Evolutionary conservation across 495 filamentous ascomycete genomes (phyloP).

Genomic region (Ascobolus immersus): DNA sequence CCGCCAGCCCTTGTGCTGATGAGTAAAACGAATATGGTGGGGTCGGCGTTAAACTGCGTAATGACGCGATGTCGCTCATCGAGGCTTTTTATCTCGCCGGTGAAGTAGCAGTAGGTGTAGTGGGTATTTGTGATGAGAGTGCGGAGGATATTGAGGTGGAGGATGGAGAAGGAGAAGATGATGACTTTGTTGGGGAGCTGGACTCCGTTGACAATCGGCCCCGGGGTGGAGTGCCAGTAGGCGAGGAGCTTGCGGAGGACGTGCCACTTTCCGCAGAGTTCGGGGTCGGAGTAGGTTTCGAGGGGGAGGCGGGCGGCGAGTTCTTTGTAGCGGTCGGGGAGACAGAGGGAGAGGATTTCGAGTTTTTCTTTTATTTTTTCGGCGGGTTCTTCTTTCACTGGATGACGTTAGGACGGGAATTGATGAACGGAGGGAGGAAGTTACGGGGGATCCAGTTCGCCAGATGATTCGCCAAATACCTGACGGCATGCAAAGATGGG

Average conservation of each 20-base stretch:
- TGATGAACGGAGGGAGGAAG: background rate
- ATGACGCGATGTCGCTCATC: conserved; percentile 26
- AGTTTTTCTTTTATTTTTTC: conserved; percentile 71
- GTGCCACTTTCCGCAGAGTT: conserved; percentile 92
- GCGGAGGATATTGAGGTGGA: conserved; percentile 61
- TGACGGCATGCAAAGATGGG: conserved; percentile 53
- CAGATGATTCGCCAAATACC: conserved; percentile 79
- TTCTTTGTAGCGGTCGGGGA: conserved; percentile 52
- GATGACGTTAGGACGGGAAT: background rate
- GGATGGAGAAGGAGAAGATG: conserved; percentile 75
- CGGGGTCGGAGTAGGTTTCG: conserved; percentile 58
- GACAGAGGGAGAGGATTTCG: conserved; percentile 44
- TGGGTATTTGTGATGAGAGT: conserved; percentile 69
- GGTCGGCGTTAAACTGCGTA: conserved; percentile 78
- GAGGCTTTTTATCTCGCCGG: conserved; percentile 36
- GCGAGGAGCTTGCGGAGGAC: conserved; percentile 61
- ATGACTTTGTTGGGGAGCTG: conserved; percentile 73
- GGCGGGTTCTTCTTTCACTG: conserved; percentile 26
- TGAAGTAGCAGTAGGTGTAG: conserved; percentile 79
- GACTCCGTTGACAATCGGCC: too few relatives aligned
- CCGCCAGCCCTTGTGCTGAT: conserved; percentile 87
- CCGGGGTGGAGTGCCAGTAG: conserved; percentile 65
- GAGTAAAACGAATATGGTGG: conserved; percentile 74
- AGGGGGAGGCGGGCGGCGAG: conserved; percentile 52
- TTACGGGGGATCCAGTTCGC: conserved; percentile 57